Evolutionary conservation across 441 rosid species (phyloP).

Genomic region (Corymbia citriodora): DNA sequence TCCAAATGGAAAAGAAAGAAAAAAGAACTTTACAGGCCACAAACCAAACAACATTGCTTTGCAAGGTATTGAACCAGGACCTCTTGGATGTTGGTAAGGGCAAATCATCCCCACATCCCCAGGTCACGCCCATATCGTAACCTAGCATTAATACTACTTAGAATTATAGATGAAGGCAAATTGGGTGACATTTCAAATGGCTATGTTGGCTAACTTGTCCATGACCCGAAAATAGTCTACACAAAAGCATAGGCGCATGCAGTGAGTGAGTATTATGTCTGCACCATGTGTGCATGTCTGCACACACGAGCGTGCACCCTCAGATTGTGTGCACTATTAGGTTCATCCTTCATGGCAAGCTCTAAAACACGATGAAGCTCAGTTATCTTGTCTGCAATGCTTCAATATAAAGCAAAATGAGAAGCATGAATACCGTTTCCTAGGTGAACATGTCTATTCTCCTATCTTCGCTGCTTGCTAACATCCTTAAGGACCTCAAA

Average conservation of each 20-base stretch:
- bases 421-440: not conserved
- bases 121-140: not conserved
- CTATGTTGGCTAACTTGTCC: not conserved
- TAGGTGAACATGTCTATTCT: not conserved
- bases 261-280: not conserved
- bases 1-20: not conserved
- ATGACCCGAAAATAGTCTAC: not conserved
- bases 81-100: not conserved
- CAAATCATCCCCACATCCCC: not conserved
- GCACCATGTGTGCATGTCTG: not conserved
- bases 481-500: not conserved
- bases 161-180: not conserved
- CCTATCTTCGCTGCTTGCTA: not conserved
- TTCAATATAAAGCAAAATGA: not conserved
- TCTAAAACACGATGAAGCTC: not conserved
- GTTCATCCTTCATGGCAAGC: not conserved
- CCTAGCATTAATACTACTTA: not conserved
- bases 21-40: not conserved
- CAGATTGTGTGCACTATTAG: not conserved
- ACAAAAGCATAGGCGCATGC: not conserved
- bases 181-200: not conserved
- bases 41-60: not conserved
- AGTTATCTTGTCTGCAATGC: not conserved
- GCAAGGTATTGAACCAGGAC: not conserved
- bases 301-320: accelerated